Conservation (phyloP, 352 stramenopile species). For the Thalassiosira mediterranea region DNA sequence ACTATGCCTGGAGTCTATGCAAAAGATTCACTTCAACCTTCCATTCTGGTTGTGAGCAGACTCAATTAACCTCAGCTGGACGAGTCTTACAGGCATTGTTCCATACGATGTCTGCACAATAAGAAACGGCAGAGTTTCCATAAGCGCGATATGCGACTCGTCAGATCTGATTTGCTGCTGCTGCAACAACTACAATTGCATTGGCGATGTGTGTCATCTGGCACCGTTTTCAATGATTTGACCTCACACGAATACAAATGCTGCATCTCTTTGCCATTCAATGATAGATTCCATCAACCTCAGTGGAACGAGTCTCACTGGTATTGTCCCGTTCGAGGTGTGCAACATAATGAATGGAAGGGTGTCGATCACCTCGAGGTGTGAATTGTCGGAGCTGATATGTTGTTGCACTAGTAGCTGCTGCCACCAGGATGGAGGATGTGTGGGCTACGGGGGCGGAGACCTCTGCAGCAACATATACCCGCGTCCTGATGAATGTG, state of each 20-base stretch:
- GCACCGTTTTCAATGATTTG: neutral
- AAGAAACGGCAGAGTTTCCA: neutral
- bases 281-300: neutral
- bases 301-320: neutral
- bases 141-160: neutral
- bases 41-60: neutral
- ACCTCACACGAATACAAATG: no score
- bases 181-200: neutral
- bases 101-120: neutral
- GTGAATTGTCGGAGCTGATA: neutral
- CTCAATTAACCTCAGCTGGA: neutral
- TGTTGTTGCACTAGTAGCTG: neutral
- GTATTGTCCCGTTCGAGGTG: neutral
- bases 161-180: neutral
- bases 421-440: neutral
- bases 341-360: neutral
- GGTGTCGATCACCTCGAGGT: neutral
- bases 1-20: neutral
- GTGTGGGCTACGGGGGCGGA: neutral
- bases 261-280: neutral
- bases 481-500: neutral
- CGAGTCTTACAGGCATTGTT: neutral
- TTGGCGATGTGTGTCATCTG: neutral
- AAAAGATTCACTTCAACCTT: no score
- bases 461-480: neutral